phyloP scores from a whole-genome alignment of 176 grass and related monocot genomes.

The Phragmites australis region DNA sequence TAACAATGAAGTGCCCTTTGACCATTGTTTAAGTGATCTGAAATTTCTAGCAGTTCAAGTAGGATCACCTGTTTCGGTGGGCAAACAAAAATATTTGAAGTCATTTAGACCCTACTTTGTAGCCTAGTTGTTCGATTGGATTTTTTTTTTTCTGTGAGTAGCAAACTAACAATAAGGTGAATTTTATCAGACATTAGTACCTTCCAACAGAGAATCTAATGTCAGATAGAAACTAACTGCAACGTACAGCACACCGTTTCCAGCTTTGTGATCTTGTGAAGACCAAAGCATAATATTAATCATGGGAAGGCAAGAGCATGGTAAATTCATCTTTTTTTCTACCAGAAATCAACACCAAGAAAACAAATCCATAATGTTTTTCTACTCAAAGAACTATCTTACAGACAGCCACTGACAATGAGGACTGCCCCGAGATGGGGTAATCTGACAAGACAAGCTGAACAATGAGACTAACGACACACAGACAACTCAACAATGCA shows the following conservation, averaged over 20 bases:
- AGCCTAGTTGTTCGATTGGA: neutral
- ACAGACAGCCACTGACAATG: constrained; percentile 58
- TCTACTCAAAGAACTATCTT: constrained; percentile 61
- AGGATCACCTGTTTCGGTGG: neutral
- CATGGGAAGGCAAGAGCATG: constrained; percentile 13
- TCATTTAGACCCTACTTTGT: neutral
- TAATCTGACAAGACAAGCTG: constrained; percentile 62
- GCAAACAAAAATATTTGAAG: neutral
- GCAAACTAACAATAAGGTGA: neutral
- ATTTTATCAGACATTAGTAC: neutral
- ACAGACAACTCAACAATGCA: constrained; percentile 41
- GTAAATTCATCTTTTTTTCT: neutral
- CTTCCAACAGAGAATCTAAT: neutral
- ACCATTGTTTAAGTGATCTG: constrained; percentile 12
- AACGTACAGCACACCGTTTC: neutral
- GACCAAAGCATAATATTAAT: neutral
- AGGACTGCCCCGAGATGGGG: constrained; percentile 26
- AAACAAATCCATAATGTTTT: constrained; percentile 43
- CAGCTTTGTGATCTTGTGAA: neutral
- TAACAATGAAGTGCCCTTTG: constrained; percentile 3
- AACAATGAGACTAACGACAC: constrained; percentile 49
- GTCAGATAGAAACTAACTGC: neutral
- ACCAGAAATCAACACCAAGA: neutral
- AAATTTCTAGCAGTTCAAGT: constrained; percentile 7
- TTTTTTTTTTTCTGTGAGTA: neutral